Evolutionary conservation across 2,329 filamentous ascomycete genomes (phyloP).

Genomic region (Sordariomycetes sp.): DNA sequence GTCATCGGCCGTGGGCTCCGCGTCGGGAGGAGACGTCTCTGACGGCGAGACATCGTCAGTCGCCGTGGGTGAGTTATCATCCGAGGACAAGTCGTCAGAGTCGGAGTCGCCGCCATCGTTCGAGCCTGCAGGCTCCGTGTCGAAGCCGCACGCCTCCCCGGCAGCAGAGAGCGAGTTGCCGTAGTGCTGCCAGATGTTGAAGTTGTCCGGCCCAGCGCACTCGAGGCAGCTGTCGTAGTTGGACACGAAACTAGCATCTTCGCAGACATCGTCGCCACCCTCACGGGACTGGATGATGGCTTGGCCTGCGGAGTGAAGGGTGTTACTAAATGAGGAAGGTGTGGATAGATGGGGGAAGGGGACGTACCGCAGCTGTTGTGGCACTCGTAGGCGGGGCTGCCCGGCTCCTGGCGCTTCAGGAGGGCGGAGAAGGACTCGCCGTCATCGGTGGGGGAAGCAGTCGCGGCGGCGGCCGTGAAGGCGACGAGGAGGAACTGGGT

Average conservation of each 20-base stretch:
- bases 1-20: neutral
- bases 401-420: conserved; percentile 29
- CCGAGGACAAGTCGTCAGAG: neutral
- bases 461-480: conserved; percentile 6
- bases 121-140: neutral
- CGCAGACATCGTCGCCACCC: conserved; percentile 19
- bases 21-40: neutral
- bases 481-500: neutral
- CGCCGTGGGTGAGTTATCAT: no score
- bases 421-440: conserved; percentile 9
- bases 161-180: conserved; percentile 20
- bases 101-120: neutral
- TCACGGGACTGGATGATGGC: conserved; percentile 21
- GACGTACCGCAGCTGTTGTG: conserved; percentile 33
- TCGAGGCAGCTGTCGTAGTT: conserved; percentile 29
- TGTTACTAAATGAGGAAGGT: neutral
- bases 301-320: conserved; percentile 8
- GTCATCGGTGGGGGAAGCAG: conserved; percentile 4
- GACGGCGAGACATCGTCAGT: no score
- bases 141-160: conserved; percentile 17
- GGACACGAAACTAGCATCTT: conserved; percentile 23
- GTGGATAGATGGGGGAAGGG: neutral
- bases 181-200: conserved; percentile 33
- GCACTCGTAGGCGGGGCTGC: conserved; percentile 31
- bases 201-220: conserved; percentile 25